Percentiles rank a stretch among this genome's conserved stretches.
Conservation (phyloP, 2,329 filamentous ascomycete species). For the Volutella citrinella region DNA sequence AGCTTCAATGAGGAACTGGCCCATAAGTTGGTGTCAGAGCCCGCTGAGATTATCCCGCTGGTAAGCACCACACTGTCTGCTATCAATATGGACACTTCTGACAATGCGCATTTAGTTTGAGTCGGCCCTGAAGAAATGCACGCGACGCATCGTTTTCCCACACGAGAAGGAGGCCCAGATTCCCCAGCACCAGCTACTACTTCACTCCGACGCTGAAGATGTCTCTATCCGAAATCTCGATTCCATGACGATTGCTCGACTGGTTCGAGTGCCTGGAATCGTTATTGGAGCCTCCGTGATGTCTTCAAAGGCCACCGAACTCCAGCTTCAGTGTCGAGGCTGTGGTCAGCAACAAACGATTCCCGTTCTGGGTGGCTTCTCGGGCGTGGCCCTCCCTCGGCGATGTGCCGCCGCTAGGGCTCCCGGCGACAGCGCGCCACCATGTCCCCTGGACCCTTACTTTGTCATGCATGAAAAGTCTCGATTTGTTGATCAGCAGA, state of each 20-base stretch:
- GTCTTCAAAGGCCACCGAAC: constrained; percentile 87
- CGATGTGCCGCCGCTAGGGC: constrained; percentile 65
- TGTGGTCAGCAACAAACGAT: constrained; percentile 73
- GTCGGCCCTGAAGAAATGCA: constrained; percentile 82
- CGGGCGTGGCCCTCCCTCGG: constrained; percentile 80
- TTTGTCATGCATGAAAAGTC: constrained; percentile 94
- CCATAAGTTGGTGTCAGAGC: constrained; percentile 83
- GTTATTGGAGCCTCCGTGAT: constrained; percentile 96
- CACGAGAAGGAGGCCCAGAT: constrained; percentile 64
- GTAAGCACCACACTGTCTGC: constrained; percentile 46
- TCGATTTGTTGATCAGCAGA: constrained; percentile 94
- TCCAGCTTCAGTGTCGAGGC: constrained; percentile 84
- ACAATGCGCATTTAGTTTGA: constrained; percentile 67
- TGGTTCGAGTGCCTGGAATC: constrained; percentile 96
- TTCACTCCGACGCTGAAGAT: constrained; percentile 87
- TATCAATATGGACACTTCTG: not conserved
- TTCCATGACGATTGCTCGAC: constrained; percentile 84
- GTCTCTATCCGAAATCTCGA: constrained; percentile 93
- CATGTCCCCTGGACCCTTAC: constrained; percentile 92
- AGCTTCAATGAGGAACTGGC: constrained; percentile 95
- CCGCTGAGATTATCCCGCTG: constrained; percentile 86
- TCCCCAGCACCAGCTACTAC: constrained; percentile 88
- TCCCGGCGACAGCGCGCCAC: constrained; percentile 64
- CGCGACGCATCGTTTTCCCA: constrained; percentile 89
- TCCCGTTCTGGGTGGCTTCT: constrained; percentile 78